Evolutionary conservation across 75 land plant species (phyloP).

Genomic region (Pinus albicaulis): DNA sequence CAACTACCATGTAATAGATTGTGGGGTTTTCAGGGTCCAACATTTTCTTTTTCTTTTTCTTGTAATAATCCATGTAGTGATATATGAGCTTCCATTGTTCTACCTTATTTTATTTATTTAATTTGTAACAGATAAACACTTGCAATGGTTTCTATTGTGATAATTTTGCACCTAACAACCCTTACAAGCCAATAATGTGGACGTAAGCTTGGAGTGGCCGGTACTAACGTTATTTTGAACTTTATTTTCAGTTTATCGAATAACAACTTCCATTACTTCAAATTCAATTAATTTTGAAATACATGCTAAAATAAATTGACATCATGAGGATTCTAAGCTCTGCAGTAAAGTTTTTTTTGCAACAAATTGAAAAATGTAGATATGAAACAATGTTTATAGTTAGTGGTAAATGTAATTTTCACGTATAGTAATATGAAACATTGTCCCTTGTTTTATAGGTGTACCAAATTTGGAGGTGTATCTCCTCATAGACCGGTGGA

Average conservation of each 20-base stretch:
- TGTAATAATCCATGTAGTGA: background rate
- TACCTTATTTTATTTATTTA: background rate
- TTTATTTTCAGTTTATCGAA: background rate
- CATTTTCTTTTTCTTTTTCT: background rate
- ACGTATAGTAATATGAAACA: background rate
- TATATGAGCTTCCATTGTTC: background rate
- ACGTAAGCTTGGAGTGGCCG: slow-evolving; percentile 91
- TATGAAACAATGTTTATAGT: background rate
- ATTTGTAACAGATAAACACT: slow-evolving; percentile 58
- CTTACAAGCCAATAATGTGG: slow-evolving; percentile 77
- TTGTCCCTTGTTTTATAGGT: slow-evolving; percentile 32
- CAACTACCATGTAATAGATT: background rate
- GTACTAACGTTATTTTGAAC: slow-evolving; percentile 14
- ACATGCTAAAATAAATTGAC: background rate
- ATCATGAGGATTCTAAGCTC: background rate
- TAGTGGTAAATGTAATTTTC: background rate
- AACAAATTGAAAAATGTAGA: background rate
- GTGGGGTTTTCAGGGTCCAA: background rate
- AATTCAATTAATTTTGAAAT: background rate
- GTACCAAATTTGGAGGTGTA: slow-evolving; percentile 60
- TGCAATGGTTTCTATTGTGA: slow-evolving; percentile 93
- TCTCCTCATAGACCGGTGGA: slow-evolving; percentile 51
- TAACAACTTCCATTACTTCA: background rate
- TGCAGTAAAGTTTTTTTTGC: background rate
- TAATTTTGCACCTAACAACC: slow-evolving; percentile 52